Percentiles rank a stretch among this genome's conserved stretches.
These are phyloP conservation scores for Papilionanthe hybrid DNA, from an alignment of 116 monocot genomes.

Conservation along the genomic window DNA sequence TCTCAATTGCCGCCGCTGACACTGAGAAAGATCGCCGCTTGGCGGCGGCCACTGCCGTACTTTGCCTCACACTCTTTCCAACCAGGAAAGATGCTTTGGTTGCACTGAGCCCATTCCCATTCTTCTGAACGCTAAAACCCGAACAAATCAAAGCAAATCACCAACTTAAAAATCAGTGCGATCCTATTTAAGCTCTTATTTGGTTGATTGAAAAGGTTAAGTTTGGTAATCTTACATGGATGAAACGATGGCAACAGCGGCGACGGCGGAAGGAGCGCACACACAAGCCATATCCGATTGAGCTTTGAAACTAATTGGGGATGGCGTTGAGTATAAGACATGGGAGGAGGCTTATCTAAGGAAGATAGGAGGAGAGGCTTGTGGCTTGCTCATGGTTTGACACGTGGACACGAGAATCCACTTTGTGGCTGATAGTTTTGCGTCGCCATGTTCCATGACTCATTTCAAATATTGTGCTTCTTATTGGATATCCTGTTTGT, in stretches of 20 bases:
- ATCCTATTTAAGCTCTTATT: not conserved
- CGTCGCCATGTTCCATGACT: not conserved
- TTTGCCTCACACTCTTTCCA: constrained; percentile 53
- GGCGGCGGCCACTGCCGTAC: constrained; percentile 9
- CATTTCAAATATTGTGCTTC: not conserved
- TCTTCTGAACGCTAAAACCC: constrained; percentile 33
- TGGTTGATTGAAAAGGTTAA: not conserved
- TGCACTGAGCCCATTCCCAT: constrained; percentile 23
- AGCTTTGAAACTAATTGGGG: not conserved
- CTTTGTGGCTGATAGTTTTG: not conserved
- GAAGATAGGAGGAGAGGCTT: constrained; percentile 26
- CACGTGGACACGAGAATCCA: constrained; percentile 61
- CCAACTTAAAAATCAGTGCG: not conserved
- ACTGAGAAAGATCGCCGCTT: constrained; percentile 37
- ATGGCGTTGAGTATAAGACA: constrained; percentile 18
- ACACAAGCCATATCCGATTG: constrained; percentile 55
- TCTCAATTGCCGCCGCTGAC: constrained; percentile 40
- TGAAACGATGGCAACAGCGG: constrained; percentile 38
- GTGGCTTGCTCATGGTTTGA: constrained; percentile 8
- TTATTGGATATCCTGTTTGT: not conserved
- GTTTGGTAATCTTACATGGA: constrained; percentile 30
- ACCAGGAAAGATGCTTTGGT: constrained; percentile 61
- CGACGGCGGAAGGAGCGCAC: constrained; percentile 70
- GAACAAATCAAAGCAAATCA: constrained; percentile 1
- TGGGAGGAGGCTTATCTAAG: constrained; percentile 46